Evolutionary conservation across 2,329 filamentous ascomycete species (phyloP), one percentile per base, ranked within the genome.

Genomic region (Aureobasidium leucospermi): DNA sequence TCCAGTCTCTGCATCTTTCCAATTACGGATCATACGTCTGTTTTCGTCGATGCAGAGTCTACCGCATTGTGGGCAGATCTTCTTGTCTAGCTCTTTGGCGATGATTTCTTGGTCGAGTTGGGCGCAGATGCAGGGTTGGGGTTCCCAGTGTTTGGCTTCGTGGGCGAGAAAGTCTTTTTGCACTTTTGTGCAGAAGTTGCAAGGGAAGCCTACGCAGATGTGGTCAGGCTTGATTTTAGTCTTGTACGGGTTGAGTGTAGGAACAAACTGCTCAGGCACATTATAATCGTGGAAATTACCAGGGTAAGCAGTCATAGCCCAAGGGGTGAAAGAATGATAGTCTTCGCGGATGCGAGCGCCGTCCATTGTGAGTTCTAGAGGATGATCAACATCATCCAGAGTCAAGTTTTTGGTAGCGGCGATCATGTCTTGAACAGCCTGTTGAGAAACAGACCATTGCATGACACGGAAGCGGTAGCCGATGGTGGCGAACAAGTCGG

Each of bases 141-240:
- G 15, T 13, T 51, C 38, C 51, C 51, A 55, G 9, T 55, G 51
- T 11, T 36, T 5, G 3, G 23, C n/a, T 10, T 55, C 51, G 29
- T 55, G 51, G 6, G 19, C n/a, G 10, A 34, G 13, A 29, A 43
- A 34, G 16, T 43, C 28, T 2, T 43, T 32, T 6, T 43, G 32
- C 5, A 39, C 39, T 36, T 55, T 55, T 23, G 51, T 55, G 51
- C 39, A 45, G 39, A 55, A 55, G n/a, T 9, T 15, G n/a, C 51
- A 45, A 7, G 38, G 28, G n/a, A 41, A 43, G 16, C 39, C 51
- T 6, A 55, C 19, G 16, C 51, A 55, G 11, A 34, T 5, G 29
- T 32, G 31, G n/a, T 55, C 39, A 6, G 16, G 5, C 8, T 42
- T 55, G n/a, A 13, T 3, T n/a, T 53, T 29, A 19, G 29, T 32